Evolutionary conservation across 371 early-diverging fungal genomes (phyloP), one percentile per base, ranked within the genome.

Genomic region (Hamiltosporidium magnivora): DNA sequence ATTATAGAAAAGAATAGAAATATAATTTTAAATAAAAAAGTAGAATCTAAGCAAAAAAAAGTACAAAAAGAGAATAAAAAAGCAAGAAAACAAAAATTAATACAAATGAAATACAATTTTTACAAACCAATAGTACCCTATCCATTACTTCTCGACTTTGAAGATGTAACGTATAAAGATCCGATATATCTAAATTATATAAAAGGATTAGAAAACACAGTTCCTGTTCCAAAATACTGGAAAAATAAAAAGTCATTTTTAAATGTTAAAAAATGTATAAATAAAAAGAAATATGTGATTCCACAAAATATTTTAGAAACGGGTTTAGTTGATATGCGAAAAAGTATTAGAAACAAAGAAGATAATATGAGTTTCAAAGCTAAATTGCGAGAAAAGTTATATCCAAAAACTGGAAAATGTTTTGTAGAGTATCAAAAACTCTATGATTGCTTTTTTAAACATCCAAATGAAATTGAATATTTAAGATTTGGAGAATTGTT

Each of bases 171-270:
- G 25, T 25, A 25, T 25, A 0, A 25, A 1, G 93, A 94, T 74
- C 93, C 94, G 1, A 85, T 86, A 42, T 83, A 92, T 11, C 83
- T 94, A n/a, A 90, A 92, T 1, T 80, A 86, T 14, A 80, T 94
- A 25, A 96, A 94, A 78, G 84, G 90, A 1, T 85, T 85, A 61
- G 84, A 90, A 58, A 92, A 93, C 75, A 87, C 91, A 0, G 94
- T 96, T 2, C 93, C 94, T 11, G 91, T 96, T 0, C 94, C 95
- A 6, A 79, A 83, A 37, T 94, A 95, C 77, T 96, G 96, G 96
- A 86, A 85, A 59, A 89, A 89, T 70, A 93, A 93, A 80, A 86
- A 93, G 70, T 91, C 91, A 80, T 93, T 92, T 69, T 82, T 93
- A 58, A 90, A 91, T 79, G 89, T 88, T 59, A 93, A 93, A 75